A percentile compares a stretch with the other conserved stretches of the same genome.
Evolutionary conservation across 192 early-diverging fungal genomes (phyloP).

Genomic region (Coemansia furcata): DNA sequence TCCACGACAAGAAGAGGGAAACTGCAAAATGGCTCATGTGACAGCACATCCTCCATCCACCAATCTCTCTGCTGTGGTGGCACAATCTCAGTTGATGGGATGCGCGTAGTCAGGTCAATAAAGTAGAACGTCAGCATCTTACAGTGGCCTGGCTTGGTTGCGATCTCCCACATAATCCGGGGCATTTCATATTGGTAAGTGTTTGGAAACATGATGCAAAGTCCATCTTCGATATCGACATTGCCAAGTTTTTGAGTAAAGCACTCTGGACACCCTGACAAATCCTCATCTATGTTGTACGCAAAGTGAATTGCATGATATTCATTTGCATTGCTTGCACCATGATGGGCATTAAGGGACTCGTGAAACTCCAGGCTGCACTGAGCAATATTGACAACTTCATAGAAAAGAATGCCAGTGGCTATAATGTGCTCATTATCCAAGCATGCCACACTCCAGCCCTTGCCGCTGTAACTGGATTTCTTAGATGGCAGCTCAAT

Average conservation of each 20-base stretch:
- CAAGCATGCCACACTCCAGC: no score
- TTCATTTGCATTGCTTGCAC: no score
- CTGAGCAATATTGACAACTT: no score
- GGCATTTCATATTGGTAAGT: constrained; percentile 58
- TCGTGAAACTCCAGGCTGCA: constrained; percentile 5
- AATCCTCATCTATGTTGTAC: background rate
- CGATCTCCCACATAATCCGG: constrained; percentile 49
- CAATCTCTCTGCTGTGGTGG: constrained; percentile 27
- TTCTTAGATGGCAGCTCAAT: no score
- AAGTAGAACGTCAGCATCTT: no score
- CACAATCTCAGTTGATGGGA: constrained; percentile 53
- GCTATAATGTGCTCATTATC: no score
- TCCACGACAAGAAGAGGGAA: no score
- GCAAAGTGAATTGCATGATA: background rate
- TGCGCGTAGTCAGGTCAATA: no score
- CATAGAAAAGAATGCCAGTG: no score
- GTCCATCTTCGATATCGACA: constrained; percentile 45
- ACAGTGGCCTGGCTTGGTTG: constrained; percentile 54
- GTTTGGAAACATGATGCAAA: constrained; percentile 24
- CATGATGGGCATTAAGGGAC: constrained; percentile 13
- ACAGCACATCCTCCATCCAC: no score
- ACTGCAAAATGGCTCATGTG: no score
- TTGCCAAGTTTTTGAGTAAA: constrained; percentile 37
- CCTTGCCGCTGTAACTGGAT: no score
- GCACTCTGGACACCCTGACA: constrained; percentile 22